Base-by-base conservation (phyloP, 192 early-diverging fungal genomes). In the Entrophospora sp. region DNA sequence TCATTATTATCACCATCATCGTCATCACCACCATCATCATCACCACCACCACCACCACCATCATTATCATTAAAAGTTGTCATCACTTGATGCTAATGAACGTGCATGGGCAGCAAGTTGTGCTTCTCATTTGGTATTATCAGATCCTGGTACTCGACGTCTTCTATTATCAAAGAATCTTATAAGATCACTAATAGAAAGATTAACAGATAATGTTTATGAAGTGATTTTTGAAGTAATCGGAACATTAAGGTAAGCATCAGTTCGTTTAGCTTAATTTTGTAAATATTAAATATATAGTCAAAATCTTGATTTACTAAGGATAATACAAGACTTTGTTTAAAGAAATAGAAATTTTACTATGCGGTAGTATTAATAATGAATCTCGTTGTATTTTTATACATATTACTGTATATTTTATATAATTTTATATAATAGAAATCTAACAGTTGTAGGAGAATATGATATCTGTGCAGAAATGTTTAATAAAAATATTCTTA, bases 71-170 rank as follows among this genome's bases (percentile, higher is more conserved):
- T 38, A 40, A 38, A 2, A 93, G 87, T 78, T 93, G 5, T 69
- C 67, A 6, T 84, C 87, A 2, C 66, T 74, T 34, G 83, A 89
- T 58, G 71, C 83, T 28, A 84, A 83, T 61, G 94, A 96, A 37
- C 76, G 92, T 5, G 84, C 86, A 5, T 96, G 93, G 92, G 91
- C 94, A 1, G 89, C 90, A 14, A 88, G 91, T 30, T 89, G 90
- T 61, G 81, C 91, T 16, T 90, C 89, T 37, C 88, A 93, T 73
- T 74, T 96, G 32, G 75, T 91, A 69, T 78, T 85, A 66, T 68
- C 76, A 40, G 82, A 88, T 53, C 73, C 65, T 12, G 70, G 72
- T n/a, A 86, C 83, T 5, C 84, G 89, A 16, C 83, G 86, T 53
- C 67, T 90, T 55, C 78, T 96, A 53, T 78, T 95, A n/a, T 78